Conservation (phyloP, 768 basidiomycete species). For the Suillus ampliporus region DNA sequence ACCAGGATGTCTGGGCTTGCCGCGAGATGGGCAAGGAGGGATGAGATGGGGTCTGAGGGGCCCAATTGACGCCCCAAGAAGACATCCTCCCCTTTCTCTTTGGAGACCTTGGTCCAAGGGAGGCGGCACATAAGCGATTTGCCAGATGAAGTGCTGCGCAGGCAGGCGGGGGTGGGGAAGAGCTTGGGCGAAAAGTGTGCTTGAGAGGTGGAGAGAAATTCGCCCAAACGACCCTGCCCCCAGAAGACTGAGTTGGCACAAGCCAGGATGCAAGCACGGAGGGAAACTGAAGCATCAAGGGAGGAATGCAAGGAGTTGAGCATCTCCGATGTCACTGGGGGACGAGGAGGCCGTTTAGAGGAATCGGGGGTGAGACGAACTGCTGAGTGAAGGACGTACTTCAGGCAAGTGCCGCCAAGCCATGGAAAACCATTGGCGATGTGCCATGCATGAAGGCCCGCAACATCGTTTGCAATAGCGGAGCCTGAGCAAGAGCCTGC, state of each 20-base stretch:
- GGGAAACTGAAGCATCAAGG: no score
- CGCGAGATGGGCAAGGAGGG: slow-evolving; percentile 27
- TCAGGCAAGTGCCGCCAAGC: slow-evolving; percentile 22
- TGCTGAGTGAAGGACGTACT: slow-evolving; percentile 30
- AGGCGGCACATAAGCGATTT: not conserved
- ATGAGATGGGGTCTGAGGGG: slow-evolving; percentile 29
- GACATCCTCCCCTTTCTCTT: slow-evolving; percentile 35
- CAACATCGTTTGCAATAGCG: not conserved
- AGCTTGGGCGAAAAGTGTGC: no score
- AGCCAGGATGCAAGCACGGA: no score
- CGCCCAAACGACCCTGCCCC: no score
- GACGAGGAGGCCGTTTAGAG: slow-evolving; percentile 21
- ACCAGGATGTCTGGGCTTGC: slow-evolving; percentile 34
- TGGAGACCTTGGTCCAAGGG: slow-evolving; percentile 21
- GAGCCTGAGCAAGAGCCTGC: no score
- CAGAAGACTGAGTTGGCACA: no score
- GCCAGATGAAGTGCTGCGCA: no score
- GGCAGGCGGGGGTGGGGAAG: no score
- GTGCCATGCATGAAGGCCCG: slow-evolving; percentile 40
- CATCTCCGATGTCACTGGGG: slow-evolving; percentile 34
- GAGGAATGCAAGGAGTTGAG: slow-evolving; percentile 16
- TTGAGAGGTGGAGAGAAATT: no score
- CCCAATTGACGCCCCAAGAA: slow-evolving; percentile 37
- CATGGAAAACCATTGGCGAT: slow-evolving; percentile 31
- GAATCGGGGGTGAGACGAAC: slow-evolving; percentile 29